Evolutionary conservation across 2,329 filamentous ascomycete genomes (phyloP), one percentile per base, ranked within the genome.

Genomic region (Ophiostoma sp.): DNA sequence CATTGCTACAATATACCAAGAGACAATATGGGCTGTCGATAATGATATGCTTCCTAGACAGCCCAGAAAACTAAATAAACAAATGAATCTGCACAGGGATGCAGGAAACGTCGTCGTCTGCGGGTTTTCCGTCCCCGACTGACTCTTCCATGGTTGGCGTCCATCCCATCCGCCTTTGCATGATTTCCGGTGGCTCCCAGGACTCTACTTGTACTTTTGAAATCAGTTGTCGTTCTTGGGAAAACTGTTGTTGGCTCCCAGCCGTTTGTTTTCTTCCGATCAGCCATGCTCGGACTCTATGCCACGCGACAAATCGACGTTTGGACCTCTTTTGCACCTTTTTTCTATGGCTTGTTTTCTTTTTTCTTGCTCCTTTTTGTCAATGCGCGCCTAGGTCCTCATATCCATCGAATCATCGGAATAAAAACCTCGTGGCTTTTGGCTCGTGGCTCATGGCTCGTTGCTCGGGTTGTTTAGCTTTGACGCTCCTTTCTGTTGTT

Each of bases 191-290:
- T 19, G 17, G 17, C 48, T 50, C 15, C 5, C 19, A 22, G 48
- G 2, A 9, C 42, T 4, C 42, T 45, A 45, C 42, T n/a, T 52
- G 19, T 52, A 25, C 50, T 55, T 33, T 15, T 59, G 8, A 11
- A 55, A 55, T 11, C 3, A 25, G n/a, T 1, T 19, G 48, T 7
- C 48, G 48, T 22, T 19, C 45, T 17, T 48, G 25, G 28, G 55
- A 33, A 22, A 33, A 4, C 11, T 55, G 59, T 31, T 63, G 59
- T 39, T 36, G 57, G 57, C 31, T 59, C 31, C 33, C 59, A 36
- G 25, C 59, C 33, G 59, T 64, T 64, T 64, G 59, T 42, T 42
- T 64, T 42, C 33, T 63, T 39, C 59, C 59, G 31, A 64, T 25
- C 17, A 4, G 9, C n/a, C 11, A 36, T 42, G 59, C 36, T 64